Evolutionary conservation across 257 asterid genomes (phyloP).

Genomic region (Jacaranda mimosifolia): DNA sequence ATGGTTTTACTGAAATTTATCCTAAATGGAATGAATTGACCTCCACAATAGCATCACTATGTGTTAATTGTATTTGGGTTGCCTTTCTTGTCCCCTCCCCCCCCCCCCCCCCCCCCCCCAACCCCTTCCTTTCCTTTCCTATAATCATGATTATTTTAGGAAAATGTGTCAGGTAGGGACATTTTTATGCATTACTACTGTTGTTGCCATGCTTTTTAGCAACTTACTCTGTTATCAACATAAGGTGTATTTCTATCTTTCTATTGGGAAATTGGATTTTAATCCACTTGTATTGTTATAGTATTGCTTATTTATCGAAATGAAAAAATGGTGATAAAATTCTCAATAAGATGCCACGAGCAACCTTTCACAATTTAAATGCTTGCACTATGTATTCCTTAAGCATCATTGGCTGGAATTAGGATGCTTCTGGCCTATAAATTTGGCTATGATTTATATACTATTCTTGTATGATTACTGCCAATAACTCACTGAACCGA

Average conservation of each 20-base stretch:
- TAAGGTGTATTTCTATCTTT: neutral
- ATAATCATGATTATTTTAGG: neutral
- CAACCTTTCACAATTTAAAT: neutral
- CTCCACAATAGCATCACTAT: neutral
- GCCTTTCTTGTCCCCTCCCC: neutral
- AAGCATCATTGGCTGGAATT: neutral
- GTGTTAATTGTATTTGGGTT: neutral
- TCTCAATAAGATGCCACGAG: neutral
- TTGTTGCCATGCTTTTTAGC: too few species aligned
- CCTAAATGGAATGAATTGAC: neutral
- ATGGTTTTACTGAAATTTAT: neutral
- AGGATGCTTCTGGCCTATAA: neutral
- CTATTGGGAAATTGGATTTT: neutral
- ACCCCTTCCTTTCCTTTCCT: neutral
- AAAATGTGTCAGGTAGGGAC: neutral
- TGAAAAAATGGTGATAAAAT: neutral
- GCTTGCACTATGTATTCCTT: constrained; percentile 7
- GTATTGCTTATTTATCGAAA: neutral
- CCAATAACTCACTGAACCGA: neutral
- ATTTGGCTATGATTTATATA: neutral
- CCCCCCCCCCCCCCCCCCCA: too few species aligned
- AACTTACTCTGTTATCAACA: neutral
- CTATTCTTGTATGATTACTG: neutral
- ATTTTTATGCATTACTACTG: neutral
- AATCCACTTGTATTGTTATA: neutral